Percentiles rank a stretch among this genome's conserved stretches.
Conservation (phyloP, 2,329 filamentous ascomycete species). For the Epichloe elymi region DNA sequence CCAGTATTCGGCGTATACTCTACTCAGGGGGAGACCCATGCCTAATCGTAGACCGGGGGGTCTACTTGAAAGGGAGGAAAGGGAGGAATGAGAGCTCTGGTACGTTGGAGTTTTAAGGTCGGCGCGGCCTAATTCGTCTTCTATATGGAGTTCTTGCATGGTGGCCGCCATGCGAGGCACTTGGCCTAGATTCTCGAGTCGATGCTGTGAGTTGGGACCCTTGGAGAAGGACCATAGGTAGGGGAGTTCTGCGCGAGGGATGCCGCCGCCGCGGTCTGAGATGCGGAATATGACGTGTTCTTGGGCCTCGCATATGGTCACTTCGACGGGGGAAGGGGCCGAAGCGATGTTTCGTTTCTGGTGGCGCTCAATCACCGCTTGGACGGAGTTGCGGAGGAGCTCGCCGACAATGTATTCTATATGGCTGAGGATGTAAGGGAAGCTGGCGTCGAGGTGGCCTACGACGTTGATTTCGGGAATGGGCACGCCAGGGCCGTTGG, state of each 20-base stretch:
- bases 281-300: conserved; percentile 95
- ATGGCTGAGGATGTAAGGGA: conserved; percentile 92
- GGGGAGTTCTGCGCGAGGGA: conserved; percentile 71
- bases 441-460: conserved; percentile 79
- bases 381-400: conserved; percentile 85
- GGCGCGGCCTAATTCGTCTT: conserved; percentile 26
- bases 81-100: conserved; percentile 57
- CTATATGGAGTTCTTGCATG: conserved; percentile 65
- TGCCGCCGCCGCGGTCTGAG: conserved; percentile 88
- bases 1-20: conserved; percentile 97
- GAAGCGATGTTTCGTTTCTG: conserved; percentile 24
- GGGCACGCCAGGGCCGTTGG: conserved; percentile 56
- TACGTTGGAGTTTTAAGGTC: conserved; percentile 29
- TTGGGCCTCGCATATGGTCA: conserved; percentile 84
- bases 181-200: conserved; percentile 71
- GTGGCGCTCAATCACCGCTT: conserved; percentile 73
- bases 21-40: conserved; percentile 85
- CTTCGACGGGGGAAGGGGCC: conserved; percentile 74
- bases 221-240: conserved; percentile 97
- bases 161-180: conserved; percentile 91
- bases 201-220: conserved; percentile 63
- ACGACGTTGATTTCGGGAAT: conserved; percentile 73
- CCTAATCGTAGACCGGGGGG: conserved; percentile 80
- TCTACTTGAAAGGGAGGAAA: conserved; percentile 67
- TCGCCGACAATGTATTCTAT: conserved; percentile 96